phyloP scores from a whole-genome alignment of 768 basidiomycete genomes.

The Crassisporium funariophilum region DNA sequence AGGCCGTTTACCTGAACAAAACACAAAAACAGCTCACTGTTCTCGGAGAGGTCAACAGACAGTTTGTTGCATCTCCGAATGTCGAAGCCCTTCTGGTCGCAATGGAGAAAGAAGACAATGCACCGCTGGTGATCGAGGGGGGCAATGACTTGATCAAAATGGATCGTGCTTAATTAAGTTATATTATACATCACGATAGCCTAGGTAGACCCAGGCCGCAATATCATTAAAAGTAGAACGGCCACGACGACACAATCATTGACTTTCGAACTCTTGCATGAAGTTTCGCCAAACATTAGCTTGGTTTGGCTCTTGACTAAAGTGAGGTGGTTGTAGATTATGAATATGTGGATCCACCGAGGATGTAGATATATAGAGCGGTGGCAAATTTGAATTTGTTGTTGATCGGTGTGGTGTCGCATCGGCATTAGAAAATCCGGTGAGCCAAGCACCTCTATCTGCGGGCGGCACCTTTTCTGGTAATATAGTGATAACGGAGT shows the following conservation, averaged over 20 bases:
- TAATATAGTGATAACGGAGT: too few relatives aligned
- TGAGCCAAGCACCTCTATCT: too few relatives aligned
- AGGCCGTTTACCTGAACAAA: slow-evolving; percentile 74
- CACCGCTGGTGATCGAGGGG: slow-evolving; percentile 32
- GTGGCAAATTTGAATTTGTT: too few relatives aligned
- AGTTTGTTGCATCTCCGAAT: slow-evolving; percentile 84
- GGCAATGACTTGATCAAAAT: slow-evolving; percentile 57
- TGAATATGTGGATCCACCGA: too few relatives aligned
- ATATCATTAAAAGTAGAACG: neutral
- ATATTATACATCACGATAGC: too few relatives aligned
- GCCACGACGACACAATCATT: neutral
- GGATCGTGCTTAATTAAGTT: slow-evolving; percentile 32
- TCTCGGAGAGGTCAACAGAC: slow-evolving; percentile 85
- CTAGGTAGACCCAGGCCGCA: neutral
- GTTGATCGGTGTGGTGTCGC: too few relatives aligned
- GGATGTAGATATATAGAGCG: too few relatives aligned
- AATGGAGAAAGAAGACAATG: slow-evolving; percentile 56
- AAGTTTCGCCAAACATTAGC: slow-evolving; percentile 44
- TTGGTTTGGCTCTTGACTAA: slow-evolving; percentile 29
- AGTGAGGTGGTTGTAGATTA: slow-evolving; percentile 20
- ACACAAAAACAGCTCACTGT: slow-evolving; percentile 61
- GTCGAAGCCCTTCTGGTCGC: slow-evolving; percentile 71
- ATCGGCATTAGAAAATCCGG: too few relatives aligned
- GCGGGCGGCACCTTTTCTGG: too few relatives aligned
- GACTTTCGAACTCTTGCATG: slow-evolving; percentile 27